Percentiles rank a stretch among this genome's conserved stretches.
Evolutionary conservation across 2,329 filamentous ascomycete species (phyloP).

Genomic region (Pleurostoma richardsiae): DNA sequence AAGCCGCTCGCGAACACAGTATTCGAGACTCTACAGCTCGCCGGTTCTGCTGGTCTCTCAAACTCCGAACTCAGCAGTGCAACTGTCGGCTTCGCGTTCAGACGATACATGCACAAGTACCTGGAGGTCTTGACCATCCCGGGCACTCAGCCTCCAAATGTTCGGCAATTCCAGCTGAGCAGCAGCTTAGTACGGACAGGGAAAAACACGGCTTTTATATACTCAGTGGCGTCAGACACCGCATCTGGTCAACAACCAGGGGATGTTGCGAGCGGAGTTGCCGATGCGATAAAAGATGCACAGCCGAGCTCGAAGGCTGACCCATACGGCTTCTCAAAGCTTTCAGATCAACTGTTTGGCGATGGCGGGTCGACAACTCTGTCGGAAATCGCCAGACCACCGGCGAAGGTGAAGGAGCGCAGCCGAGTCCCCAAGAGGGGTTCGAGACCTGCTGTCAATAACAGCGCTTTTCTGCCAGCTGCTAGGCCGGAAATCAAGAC

Average conservation of each 20-base stretch:
- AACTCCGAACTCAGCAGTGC: constrained; percentile 27
- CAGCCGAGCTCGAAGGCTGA: background rate
- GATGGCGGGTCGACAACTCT: background rate
- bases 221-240: constrained; percentile 15
- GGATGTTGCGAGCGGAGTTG: no score
- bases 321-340: background rate
- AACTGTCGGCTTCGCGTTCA: constrained; percentile 27
- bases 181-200: constrained; percentile 29
- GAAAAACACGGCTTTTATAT: constrained; percentile 36
- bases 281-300: no score
- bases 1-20: constrained; percentile 26
- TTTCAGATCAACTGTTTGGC: background rate
- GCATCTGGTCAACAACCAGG: no score
- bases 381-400: background rate
- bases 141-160: constrained; percentile 31
- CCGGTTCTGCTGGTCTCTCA: constrained; percentile 24
- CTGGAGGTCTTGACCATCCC: constrained; percentile 22
- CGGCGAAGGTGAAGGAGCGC: background rate
- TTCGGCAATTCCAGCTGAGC: constrained; percentile 31
- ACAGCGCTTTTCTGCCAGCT: background rate
- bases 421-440: no score
- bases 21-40: constrained; percentile 25
- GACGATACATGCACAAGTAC: constrained; percentile 26
- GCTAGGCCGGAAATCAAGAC: constrained; percentile 1
- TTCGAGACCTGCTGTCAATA: no score